Base-by-base conservation (phyloP, 352 stramenopile species). In the Pythium phragmitis region DNA sequence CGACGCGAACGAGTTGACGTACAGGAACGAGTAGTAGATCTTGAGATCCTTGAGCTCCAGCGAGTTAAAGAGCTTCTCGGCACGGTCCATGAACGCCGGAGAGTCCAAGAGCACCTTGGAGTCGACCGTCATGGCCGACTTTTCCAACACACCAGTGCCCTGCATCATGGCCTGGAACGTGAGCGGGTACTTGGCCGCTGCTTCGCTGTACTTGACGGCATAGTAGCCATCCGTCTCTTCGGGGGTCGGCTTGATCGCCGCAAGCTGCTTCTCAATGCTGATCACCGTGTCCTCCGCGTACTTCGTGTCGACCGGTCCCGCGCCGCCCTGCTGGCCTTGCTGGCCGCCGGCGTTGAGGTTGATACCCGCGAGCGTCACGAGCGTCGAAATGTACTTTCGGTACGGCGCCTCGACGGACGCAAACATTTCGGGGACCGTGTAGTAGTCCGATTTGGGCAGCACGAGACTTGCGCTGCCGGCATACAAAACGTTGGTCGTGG, bases 371-470 rank as follows among this genome's bases (percentile, higher is more conserved):
- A 84, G 58, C 45, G 60, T 75, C 43, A 85, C 56, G n/a, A 88
- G 59, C 49, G 70, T 80, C 4, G 70, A 72, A 16, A 76, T 79
- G 67, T 82, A 85, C 36, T 55, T 30, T 36, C 68, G 65, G 58
- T 75, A 70, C 17, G 69, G 63, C 16, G 63, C 66, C 56, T 85
- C 76, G 19, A 76, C 13, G 36, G n/a, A 57, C 26, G 57, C 48
- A n/a, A 64, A 64, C 34, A 64, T 56, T 37, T 64, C 72, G 68
- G 23, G 67, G 46, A 2, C 60, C 56, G 60, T 98, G 57, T 98
- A 94, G 69, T 97, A 97, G 69, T 92, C 91, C 23, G 82, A 67
- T 63, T 97, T 84, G 0, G 88, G 80, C 13, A 98, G 73, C 34
- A 73, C 82, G 42, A 98, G 76, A 4, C 93, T 72, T 7, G 67